Evolutionary conservation across 805 yeast genomes (phyloP).

Genomic region (Lipomyces sp.): DNA sequence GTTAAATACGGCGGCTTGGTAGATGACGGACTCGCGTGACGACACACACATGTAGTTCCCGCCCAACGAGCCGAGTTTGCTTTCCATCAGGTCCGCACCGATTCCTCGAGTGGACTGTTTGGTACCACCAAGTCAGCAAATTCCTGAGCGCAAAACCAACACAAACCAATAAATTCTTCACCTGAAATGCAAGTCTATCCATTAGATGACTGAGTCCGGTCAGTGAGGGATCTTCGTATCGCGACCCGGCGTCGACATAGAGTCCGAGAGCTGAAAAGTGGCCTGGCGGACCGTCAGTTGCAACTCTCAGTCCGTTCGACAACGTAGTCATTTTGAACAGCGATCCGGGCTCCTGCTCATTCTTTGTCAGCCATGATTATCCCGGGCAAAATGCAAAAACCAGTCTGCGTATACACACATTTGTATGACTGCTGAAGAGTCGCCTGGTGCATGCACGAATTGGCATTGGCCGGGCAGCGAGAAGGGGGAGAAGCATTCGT

Average conservation of each 20-base stretch:
- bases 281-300: slow-evolving; percentile 81
- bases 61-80: slow-evolving; percentile 72
- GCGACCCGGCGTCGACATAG: slow-evolving; percentile 85
- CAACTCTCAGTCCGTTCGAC: slow-evolving; percentile 74
- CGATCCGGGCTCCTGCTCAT: not conserved
- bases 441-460: too few relatives aligned
- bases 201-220: slow-evolving; percentile 79
- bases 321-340: slow-evolving; percentile 44
- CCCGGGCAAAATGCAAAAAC: too few relatives aligned
- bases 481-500: too few relatives aligned
- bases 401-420: too few relatives aligned
- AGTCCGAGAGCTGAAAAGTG: slow-evolving; percentile 90
- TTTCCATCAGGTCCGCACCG: slow-evolving; percentile 67
- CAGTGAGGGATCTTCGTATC: slow-evolving; percentile 61
- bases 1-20: slow-evolving; percentile 93
- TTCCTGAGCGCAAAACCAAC: not conserved
- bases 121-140: not conserved
- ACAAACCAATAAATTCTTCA: slow-evolving; percentile 1
- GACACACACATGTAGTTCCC: slow-evolving; percentile 94
- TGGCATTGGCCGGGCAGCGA: too few relatives aligned
- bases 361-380: too few relatives aligned
- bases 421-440: too few relatives aligned
- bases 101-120: slow-evolving; percentile 35
- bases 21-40: slow-evolving; percentile 85
- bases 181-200: slow-evolving; percentile 72